Evolutionary conservation across 805 yeast species (phyloP).

Genomic region (Wickerhamiella cacticola): DNA sequence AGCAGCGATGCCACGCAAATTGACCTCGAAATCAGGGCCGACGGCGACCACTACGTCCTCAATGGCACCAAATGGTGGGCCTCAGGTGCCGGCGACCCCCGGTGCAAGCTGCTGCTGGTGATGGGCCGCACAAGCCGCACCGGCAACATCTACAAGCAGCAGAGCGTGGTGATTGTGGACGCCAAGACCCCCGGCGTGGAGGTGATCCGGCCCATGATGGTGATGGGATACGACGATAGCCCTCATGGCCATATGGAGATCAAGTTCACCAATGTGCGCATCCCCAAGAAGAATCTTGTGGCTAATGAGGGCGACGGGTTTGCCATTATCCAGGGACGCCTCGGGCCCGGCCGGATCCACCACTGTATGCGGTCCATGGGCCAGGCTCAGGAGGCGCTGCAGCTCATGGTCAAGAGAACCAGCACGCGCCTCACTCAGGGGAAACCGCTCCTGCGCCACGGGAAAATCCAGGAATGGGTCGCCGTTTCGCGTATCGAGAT

Average conservation of each 20-base stretch:
- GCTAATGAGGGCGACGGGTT: conserved; percentile 47
- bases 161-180: conserved; percentile 46
- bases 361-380: conserved; percentile 59
- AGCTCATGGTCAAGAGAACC: conserved; percentile 38
- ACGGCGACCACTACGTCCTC: conserved; percentile 37
- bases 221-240: conserved; percentile 54
- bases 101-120: conserved; percentile 42
- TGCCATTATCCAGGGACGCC: conserved; percentile 49
- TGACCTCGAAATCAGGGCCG: conserved; percentile 35
- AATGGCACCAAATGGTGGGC: conserved; percentile 62
- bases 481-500: conserved; percentile 45
- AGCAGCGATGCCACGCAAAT: conserved; percentile 54
- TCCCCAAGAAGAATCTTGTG: conserved; percentile 36
- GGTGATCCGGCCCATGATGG: conserved; percentile 39
- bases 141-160: conserved; percentile 37
- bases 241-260: conserved; percentile 64
- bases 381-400: conserved; percentile 44
- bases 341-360: conserved; percentile 61
- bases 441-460: conserved; percentile 38
- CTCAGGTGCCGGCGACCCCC: conserved; percentile 58
- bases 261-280: conserved; percentile 38
- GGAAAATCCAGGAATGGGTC: conserved; percentile 37
- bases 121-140: conserved; percentile 37
- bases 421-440: conserved; percentile 43
- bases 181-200: conserved; percentile 40